A percentile compares a stretch with the other conserved stretches of the same genome.
Conservation (phyloP, 108 stramenopile genomes). For the Aureococcus anophagefferens region DNA sequence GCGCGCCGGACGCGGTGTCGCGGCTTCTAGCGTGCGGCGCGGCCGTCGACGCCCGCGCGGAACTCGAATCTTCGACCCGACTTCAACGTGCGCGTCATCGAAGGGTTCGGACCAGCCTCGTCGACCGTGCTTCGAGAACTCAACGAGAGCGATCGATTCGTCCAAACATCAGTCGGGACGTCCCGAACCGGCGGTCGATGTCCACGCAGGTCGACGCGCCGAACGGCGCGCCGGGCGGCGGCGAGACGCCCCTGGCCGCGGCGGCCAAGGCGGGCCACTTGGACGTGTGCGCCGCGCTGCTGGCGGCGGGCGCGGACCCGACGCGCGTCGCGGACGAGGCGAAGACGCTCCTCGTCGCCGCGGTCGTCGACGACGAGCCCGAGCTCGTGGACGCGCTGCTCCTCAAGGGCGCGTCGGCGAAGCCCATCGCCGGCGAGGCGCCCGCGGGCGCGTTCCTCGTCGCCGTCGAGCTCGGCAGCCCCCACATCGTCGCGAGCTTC, state of each 20-base stretch:
- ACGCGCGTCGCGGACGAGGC: background rate
- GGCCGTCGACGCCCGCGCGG: background rate
- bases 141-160: too few relatives aligned
- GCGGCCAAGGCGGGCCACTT: background rate
- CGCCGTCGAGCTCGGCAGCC: background rate
- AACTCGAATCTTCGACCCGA: too few relatives aligned
- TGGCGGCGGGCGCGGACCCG: too few relatives aligned
- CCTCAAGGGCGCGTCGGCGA: background rate
- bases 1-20: background rate
- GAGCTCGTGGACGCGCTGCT: background rate
- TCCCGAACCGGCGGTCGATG: too few relatives aligned
- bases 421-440: background rate
- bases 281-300: background rate
- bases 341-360: background rate
- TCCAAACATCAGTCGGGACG: too few relatives aligned
- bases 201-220: too few relatives aligned
- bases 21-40: background rate
- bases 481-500: background rate
- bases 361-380: background rate
- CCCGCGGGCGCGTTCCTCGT: background rate
- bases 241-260: background rate
- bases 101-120: too few relatives aligned
- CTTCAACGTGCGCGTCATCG: too few relatives aligned
- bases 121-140: too few relatives aligned
- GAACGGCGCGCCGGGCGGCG: background rate